Evolutionary conservation across 768 basidiomycete genomes (phyloP).

Genomic region (Tremella fuciformis): DNA sequence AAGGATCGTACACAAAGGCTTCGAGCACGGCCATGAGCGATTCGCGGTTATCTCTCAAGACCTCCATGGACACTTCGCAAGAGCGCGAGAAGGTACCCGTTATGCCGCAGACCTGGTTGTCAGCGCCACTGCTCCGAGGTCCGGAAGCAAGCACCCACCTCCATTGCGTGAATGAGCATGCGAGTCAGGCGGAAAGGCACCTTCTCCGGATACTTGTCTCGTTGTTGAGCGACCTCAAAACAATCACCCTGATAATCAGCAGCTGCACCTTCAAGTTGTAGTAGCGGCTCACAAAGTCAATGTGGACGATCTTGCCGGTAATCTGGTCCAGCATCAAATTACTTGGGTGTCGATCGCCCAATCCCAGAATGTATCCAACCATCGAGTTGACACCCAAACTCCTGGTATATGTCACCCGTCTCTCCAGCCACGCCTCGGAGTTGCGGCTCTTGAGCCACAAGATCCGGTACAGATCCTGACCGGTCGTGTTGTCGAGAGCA

Average conservation of each 20-base stretch:
- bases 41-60: conserved; percentile 93
- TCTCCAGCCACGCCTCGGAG: conserved; percentile 97
- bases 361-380: conserved; percentile 95
- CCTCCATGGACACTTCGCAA: conserved; percentile 96
- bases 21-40: conserved; percentile 99
- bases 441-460: conserved; percentile 92
- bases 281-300: conserved; percentile 51
- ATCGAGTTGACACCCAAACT: conserved; percentile 96
- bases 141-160: conserved; percentile 58
- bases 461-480: conserved; percentile 94
- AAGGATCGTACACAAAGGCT: conserved; percentile 96
- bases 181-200: conserved; percentile 96
- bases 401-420: conserved; percentile 90
- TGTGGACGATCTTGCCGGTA: conserved; percentile 93
- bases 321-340: conserved; percentile 87
- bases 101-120: conserved; percentile 82
- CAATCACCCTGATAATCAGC: conserved; percentile 68
- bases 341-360: conserved; percentile 97
- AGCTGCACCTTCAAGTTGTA: neutral
- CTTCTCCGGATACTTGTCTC: conserved; percentile 98
- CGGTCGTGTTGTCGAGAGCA: conserved; percentile 95
- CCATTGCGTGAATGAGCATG: conserved; percentile 99
- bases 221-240: conserved; percentile 95
- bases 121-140: neutral
- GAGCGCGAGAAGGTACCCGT: conserved; percentile 94